Evolutionary conservation across 2,329 filamentous ascomycete species (phyloP), one percentile per base, ranked within the genome.

Genomic region (Scleromitrula shiraiana): DNA sequence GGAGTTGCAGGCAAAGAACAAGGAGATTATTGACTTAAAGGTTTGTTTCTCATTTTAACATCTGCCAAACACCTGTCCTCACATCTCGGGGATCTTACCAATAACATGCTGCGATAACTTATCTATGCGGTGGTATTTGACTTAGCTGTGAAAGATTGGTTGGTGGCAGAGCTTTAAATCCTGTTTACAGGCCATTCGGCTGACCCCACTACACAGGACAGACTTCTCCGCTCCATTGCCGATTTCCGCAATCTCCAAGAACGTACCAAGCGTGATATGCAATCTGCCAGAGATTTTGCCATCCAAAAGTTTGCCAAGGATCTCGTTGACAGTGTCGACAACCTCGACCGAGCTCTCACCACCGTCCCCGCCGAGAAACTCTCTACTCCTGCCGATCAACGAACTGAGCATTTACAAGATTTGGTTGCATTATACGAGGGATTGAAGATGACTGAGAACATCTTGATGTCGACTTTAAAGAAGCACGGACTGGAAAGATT

Each of bases 171-270:
- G 23, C 6, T 27, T 29, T 38, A 36, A 19, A 20, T 51, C 26
- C 10, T 46, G 27, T 44, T 19, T 15, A 14, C 41, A 46, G 36
- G 44, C 8, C 22, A 26, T 33, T 41, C 17, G n/a, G 10, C 40
- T 45, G 51, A 41, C 46, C 32, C 50, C 39, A 29, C 35, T 29
- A 17, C n/a, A 33, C 51, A 97, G 93, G 93, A 97, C 71, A 93
- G 89, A 74, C 94, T 89, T 70, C 79, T 96, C 55, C 91, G 93
- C 66, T 85, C 86, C 47, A 82, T 97, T 56, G 93, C 93, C 70
- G 93, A 98, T 63, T 97, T 94, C 79, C 88, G 88, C 66, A 98
- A 97, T 72, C 85, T 98, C 43, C 91, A 97, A 73, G 88, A 96
- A 64, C 88, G 93, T 64, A 95, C 88, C 36, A 79, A 83, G 67